Conservation (phyloP, 257 asterid species). For the Salvia miltiorrhiza region DNA sequence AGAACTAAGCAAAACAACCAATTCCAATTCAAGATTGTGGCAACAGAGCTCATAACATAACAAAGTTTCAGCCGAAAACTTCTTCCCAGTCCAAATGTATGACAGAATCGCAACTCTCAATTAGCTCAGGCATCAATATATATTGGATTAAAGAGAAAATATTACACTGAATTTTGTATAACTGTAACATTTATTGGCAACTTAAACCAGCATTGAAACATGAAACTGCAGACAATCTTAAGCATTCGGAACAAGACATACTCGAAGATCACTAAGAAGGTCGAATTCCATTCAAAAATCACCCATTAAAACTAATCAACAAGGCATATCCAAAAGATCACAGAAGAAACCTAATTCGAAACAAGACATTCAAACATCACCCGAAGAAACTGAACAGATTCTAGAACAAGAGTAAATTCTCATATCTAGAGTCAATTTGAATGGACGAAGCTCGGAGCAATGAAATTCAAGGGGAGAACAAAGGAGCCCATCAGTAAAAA, state of each 20-base stretch:
- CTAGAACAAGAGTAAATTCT: background rate
- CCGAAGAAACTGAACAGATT: background rate
- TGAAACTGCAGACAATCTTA: background rate
- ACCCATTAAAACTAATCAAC: background rate
- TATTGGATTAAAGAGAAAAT: background rate
- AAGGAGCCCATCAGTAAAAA: background rate
- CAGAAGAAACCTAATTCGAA: no score
- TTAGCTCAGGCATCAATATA: background rate
- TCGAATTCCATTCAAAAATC: background rate
- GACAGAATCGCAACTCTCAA: background rate
- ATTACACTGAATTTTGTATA: background rate
- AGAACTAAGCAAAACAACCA: background rate
- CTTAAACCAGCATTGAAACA: background rate
- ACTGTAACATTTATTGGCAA: background rate
- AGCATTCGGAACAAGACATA: background rate
- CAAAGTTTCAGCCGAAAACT: background rate
- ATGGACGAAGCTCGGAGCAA: background rate
- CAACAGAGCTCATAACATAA: background rate
- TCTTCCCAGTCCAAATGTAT: background rate
- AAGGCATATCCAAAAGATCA: no score
- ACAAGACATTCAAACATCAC: background rate
- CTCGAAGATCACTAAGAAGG: background rate
- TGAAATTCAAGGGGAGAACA: background rate
- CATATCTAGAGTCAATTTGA: background rate
- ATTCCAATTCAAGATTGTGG: background rate